Conservation (phyloP, 345 rosid species). For the Bruguiera sexangula region DNA sequence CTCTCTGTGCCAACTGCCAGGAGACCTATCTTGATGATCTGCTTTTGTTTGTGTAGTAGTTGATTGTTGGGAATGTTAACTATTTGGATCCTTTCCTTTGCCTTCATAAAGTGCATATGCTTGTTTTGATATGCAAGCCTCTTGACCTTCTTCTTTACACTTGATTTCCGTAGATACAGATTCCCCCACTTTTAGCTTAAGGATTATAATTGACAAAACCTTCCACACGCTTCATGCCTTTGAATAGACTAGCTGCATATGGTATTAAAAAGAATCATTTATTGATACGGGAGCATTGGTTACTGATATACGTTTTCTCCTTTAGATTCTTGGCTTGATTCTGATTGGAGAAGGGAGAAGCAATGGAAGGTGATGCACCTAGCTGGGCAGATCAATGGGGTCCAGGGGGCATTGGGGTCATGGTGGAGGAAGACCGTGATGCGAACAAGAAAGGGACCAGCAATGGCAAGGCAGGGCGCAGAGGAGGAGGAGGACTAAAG, state of each 20-base stretch:
- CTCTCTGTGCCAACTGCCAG: too few relatives aligned
- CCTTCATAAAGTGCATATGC: neutral
- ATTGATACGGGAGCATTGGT: neutral
- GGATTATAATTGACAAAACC: neutral
- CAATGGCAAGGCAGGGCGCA: slow-evolving; percentile 37
- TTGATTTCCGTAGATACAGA: neutral
- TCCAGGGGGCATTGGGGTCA: slow-evolving; percentile 61
- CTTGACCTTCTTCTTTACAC: neutral
- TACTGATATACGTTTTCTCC: neutral
- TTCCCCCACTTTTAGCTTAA: neutral
- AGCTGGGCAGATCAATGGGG: slow-evolving; percentile 99
- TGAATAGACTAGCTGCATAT: neutral
- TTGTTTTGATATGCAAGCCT: neutral
- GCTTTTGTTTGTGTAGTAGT: neutral
- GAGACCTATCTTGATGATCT: slow-evolving; percentile 5
- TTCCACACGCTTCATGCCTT: neutral
- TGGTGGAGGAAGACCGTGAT: slow-evolving; percentile 37
- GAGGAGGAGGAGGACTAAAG: slow-evolving; percentile 25
- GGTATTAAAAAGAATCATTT: neutral
- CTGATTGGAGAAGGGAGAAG: neutral
- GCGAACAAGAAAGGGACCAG: slow-evolving; percentile 32
- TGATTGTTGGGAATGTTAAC: neutral
- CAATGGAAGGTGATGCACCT: slow-evolving; percentile 71
- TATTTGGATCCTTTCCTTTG: neutral
- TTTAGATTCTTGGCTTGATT: neutral